A percentile compares a stretch with the other conserved stretches of the same genome.
Conservation (phyloP, 1,139 yeast species). For the Fermentozyma sake region DNA sequence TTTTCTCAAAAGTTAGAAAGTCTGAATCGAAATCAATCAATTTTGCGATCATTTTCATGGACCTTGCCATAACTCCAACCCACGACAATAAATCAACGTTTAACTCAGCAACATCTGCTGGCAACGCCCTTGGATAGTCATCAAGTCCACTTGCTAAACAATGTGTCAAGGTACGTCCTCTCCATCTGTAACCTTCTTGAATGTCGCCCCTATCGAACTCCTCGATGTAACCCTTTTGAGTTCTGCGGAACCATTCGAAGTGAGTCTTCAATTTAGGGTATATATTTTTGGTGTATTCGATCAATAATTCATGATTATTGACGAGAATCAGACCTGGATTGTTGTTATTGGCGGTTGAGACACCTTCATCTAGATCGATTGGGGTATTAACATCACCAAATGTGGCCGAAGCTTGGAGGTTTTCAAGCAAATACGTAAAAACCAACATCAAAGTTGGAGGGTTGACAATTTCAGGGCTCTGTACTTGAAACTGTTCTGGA, state of each 20-base stretch:
- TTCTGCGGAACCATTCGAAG: conserved; percentile 77
- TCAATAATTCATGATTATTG: conserved; percentile 57
- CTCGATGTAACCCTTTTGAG: conserved; percentile 74
- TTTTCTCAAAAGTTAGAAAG: conserved; percentile 42
- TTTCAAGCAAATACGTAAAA: conserved; percentile 61
- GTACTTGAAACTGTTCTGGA: conserved; percentile 77
- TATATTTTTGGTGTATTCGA: conserved; percentile 56
- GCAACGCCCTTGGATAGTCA: conserved; percentile 85
- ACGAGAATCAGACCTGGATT: conserved; percentile 50
- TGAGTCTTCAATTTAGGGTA: conserved; percentile 77
- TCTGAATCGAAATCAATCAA: conserved; percentile 60
- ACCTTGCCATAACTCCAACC: conserved; percentile 89
- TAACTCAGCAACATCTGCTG: conserved; percentile 83
- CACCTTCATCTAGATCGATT: conserved; percentile 13
- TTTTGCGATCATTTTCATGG: conserved; percentile 72
- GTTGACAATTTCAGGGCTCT: conserved; percentile 87
- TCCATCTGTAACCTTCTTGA: conserved; percentile 83
- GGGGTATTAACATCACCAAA: conserved; percentile 18
- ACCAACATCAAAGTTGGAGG: conserved; percentile 92
- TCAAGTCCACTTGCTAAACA: conserved; percentile 93
- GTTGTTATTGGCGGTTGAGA: conserved; percentile 9
- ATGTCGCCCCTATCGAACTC: conserved; percentile 63
- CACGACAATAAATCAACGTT: conserved; percentile 88
- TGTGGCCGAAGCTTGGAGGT: conserved; percentile 18
- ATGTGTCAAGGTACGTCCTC: conserved; percentile 82